Conservation (phyloP, 495 filamentous ascomycete species). For the Xylaria venustula region DNA sequence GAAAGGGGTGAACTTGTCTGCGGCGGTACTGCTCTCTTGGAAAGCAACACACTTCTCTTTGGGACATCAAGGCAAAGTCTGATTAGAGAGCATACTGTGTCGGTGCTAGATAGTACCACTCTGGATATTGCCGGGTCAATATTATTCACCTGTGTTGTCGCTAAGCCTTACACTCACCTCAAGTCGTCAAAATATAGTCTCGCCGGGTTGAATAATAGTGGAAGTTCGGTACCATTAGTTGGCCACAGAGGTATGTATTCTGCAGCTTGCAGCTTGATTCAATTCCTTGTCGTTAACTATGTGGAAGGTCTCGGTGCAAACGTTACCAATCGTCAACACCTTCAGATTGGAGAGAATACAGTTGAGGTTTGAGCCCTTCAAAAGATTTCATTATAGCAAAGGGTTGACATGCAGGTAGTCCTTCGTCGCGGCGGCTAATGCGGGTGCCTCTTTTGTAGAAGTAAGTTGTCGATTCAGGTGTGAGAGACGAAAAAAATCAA, state of each 20-base stretch:
- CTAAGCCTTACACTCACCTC: conserved; percentile 19
- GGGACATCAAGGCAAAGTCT: conserved; percentile 30
- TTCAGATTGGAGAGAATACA: conserved; percentile 45
- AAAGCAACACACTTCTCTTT: conserved; percentile 12
- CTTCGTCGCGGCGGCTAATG: conserved; percentile 28
- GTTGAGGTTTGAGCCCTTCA: neutral
- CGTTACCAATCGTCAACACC: conserved; percentile 19
- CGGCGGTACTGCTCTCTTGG: conserved; percentile 16
- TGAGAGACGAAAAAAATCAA: neutral
- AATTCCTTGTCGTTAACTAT: no score
- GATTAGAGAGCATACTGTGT: conserved; percentile 28
- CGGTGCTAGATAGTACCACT: conserved; percentile 24
- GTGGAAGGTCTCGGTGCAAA: conserved; percentile 28
- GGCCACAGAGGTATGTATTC: conserved; percentile 29
- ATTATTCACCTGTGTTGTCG: conserved; percentile 32
- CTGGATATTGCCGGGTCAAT: conserved; percentile 31
- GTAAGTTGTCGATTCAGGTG: conserved; percentile 11
- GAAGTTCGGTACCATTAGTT: conserved; percentile 12
- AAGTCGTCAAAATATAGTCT: neutral
- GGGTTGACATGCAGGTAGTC: conserved; percentile 18
- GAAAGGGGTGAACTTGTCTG: neutral
- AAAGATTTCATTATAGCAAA: neutral
- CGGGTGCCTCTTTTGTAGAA: conserved; percentile 40
- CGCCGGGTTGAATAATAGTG: neutral
- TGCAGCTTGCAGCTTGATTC: neutral